Conservation (phyloP, 768 basidiomycete species). For the Podaxis sp. region DNA sequence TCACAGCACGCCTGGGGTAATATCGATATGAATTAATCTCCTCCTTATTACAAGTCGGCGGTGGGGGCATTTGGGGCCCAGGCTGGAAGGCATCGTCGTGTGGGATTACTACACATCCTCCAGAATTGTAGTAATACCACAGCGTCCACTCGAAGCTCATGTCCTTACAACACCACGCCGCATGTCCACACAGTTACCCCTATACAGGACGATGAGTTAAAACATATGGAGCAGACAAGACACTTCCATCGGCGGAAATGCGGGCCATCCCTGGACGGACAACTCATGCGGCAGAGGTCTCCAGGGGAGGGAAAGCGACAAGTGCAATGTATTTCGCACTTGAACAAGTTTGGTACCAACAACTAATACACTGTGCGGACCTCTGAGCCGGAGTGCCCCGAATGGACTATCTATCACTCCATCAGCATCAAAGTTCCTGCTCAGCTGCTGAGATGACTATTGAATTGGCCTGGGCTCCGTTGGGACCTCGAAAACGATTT, state of each 20-base stretch:
- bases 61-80: neutral
- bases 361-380: neutral
- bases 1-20: neutral
- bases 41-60: neutral
- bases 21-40: neutral
- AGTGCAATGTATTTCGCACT: neutral
- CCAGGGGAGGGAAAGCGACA: neutral
- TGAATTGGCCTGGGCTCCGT: neutral
- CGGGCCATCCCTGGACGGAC: neutral
- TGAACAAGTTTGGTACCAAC: neutral
- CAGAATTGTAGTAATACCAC: neutral
- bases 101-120: neutral
- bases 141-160: neutral
- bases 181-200: neutral
- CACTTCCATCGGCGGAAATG: slow-evolving; percentile 3
- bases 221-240: neutral
- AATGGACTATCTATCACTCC: neutral
- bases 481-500: neutral
- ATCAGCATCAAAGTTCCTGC: neutral
- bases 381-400: neutral
- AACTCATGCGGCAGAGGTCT: neutral
- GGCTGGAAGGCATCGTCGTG: neutral
- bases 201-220: neutral
- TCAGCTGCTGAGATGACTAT: neutral
- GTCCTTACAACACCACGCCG: neutral